phyloP scores from a whole-genome alignment of 2,329 filamentous ascomycete species.

The Apiospora sp. region DNA sequence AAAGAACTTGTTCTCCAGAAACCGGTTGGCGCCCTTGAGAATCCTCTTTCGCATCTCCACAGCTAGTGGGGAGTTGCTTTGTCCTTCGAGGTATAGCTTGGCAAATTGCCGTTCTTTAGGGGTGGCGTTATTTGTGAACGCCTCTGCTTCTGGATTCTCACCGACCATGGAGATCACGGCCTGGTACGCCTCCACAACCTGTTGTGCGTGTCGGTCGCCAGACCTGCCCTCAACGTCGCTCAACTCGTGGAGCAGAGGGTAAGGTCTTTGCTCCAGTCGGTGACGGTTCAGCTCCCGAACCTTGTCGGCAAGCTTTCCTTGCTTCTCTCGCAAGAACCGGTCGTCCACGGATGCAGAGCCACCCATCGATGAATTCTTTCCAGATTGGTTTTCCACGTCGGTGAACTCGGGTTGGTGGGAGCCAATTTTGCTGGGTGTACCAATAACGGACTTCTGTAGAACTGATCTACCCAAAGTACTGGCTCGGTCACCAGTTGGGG shows the following conservation, averaged over 20 bases:
- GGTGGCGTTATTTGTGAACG: slow-evolving; percentile 66
- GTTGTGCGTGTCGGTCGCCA: slow-evolving; percentile 73
- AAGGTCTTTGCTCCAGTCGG: slow-evolving; percentile 71
- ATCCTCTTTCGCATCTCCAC: slow-evolving; percentile 80
- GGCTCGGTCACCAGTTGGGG: slow-evolving; percentile 48
- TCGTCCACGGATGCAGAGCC: slow-evolving; percentile 69
- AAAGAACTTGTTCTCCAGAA: slow-evolving; percentile 84
- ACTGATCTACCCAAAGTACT: slow-evolving; percentile 71
- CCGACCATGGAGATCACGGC: slow-evolving; percentile 81
- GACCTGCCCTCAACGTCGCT: slow-evolving; percentile 75
- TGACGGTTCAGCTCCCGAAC: slow-evolving; percentile 80
- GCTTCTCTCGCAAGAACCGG: slow-evolving; percentile 82
- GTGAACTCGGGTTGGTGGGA: slow-evolving; percentile 71
- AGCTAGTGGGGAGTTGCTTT: slow-evolving; percentile 68
- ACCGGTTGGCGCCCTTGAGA: slow-evolving; percentile 78
- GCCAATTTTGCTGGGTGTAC: slow-evolving; percentile 74
- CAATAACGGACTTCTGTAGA: slow-evolving; percentile 86
- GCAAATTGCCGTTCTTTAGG: slow-evolving; percentile 81
- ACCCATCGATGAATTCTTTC: slow-evolving; percentile 53
- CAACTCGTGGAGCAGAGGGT: slow-evolving; percentile 80
- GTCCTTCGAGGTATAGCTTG: slow-evolving; percentile 78
- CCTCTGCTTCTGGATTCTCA: slow-evolving; percentile 70
- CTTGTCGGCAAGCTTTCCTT: slow-evolving; percentile 80
- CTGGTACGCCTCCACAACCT: slow-evolving; percentile 83
- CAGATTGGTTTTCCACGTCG: slow-evolving; percentile 69